Evolutionary conservation across 192 early-diverging fungal species (phyloP).

Genomic region (Coemansia sp.): DNA sequence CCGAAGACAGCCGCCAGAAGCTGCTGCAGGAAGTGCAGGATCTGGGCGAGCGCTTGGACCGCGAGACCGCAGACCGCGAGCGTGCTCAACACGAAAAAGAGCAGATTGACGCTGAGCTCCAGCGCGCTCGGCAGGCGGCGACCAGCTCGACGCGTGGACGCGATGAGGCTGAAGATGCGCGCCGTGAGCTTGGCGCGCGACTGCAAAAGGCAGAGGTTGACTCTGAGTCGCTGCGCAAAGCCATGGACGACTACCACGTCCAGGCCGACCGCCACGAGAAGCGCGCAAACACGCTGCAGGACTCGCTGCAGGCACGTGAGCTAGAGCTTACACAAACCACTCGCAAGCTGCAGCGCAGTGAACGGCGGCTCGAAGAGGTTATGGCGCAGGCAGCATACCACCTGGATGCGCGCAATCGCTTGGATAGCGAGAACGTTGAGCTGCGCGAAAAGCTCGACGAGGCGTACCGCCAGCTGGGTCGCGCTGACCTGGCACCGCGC

Average conservation of each 20-base stretch:
- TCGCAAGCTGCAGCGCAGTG: constrained; percentile 63
- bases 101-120: constrained; percentile 63
- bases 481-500: constrained; percentile 58
- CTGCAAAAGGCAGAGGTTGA: constrained; percentile 65
- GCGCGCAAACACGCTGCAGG: constrained; percentile 64
- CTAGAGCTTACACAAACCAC: constrained; percentile 59
- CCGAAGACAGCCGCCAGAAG: constrained; percentile 72
- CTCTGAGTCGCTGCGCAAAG: constrained; percentile 54
- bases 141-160: constrained; percentile 64
- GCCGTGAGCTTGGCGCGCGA: constrained; percentile 58
- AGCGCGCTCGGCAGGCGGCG: constrained; percentile 57
- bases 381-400: constrained; percentile 67
- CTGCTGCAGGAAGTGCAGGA: constrained; percentile 59
- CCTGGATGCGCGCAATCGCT: constrained; percentile 63
- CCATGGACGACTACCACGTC: constrained; percentile 63
- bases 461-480: constrained; percentile 58
- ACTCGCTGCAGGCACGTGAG: constrained; percentile 64
- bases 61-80: constrained; percentile 56
- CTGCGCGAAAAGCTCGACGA: constrained; percentile 63
- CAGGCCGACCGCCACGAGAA: constrained; percentile 70
- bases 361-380: constrained; percentile 70
- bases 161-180: constrained; percentile 66
- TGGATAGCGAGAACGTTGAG: constrained; percentile 62
- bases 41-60: constrained; percentile 60
- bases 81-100: constrained; percentile 63